Conservation (phyloP, 352 stramenopile genomes). For the Globisporangium irregulare region DNA sequence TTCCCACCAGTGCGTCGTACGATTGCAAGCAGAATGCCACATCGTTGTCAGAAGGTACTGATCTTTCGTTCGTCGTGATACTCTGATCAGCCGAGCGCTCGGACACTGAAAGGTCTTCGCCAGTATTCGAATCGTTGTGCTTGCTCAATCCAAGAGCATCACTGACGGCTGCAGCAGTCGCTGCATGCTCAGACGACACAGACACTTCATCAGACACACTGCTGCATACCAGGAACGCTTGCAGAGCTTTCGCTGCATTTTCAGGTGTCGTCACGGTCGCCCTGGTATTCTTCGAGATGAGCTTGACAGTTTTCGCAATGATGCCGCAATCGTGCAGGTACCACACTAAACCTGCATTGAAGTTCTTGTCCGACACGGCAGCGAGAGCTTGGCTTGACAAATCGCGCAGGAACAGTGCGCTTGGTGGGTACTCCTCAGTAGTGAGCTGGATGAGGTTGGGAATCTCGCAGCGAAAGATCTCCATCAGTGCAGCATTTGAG, state of each 20-base stretch:
- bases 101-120: background rate
- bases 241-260: conserved; percentile 34
- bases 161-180: conserved; percentile 52
- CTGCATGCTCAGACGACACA: background rate
- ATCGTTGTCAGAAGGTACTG: background rate
- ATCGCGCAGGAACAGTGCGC: conserved; percentile 45
- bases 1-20: conserved; percentile 49
- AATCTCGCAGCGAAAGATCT: conserved; percentile 68
- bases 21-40: conserved; percentile 31
- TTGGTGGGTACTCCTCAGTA: conserved; percentile 59
- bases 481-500: conserved; percentile 46
- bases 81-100: background rate
- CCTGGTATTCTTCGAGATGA: conserved; percentile 37
- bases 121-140: background rate
- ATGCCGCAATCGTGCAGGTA: conserved; percentile 70
- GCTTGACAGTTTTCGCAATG: conserved; percentile 41
- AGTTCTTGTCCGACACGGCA: conserved; percentile 50
- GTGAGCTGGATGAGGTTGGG: conserved; percentile 60
- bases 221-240: conserved; percentile 13
- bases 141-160: conserved; percentile 58
- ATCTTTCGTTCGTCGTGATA: background rate
- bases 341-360: conserved; percentile 71
- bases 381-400: conserved; percentile 40
- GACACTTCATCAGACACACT: background rate
- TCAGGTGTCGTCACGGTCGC: conserved; percentile 29